Evolutionary conservation across 768 basidiomycete species (phyloP).

Genomic region (Amanita fuliginea): DNA sequence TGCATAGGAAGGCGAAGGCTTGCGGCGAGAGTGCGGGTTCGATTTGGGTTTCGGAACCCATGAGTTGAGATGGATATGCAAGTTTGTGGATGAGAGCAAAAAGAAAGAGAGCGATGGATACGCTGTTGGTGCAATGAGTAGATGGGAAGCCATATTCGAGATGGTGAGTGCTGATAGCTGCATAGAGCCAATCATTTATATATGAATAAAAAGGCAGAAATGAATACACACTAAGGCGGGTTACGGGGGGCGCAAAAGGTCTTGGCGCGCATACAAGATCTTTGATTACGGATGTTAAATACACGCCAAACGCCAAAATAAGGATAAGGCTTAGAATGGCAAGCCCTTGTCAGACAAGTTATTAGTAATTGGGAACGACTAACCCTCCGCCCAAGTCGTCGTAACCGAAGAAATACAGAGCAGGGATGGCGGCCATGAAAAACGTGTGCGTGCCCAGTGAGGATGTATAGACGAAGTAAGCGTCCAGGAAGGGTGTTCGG

Average conservation of each 20-base stretch:
- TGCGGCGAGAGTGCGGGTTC: conserved; percentile 31
- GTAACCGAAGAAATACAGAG: conserved; percentile 84
- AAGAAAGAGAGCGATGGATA: conserved; percentile 82
- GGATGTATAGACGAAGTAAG: conserved; percentile 77
- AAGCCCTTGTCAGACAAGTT: neutral
- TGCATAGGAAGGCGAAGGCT: conserved; percentile 30
- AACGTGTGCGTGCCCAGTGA: conserved; percentile 81
- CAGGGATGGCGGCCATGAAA: conserved; percentile 84
- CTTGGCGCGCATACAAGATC: conserved; percentile 86
- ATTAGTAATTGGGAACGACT: conserved; percentile 14
- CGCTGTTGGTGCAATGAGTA: conserved; percentile 86
- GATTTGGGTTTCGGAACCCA: conserved; percentile 9
- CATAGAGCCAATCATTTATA: neutral
- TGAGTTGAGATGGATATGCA: conserved; percentile 19
- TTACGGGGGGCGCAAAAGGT: conserved; percentile 84
- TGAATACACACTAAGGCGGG: conserved; percentile 63
- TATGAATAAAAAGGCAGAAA: neutral
- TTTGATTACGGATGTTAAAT: conserved; percentile 79
- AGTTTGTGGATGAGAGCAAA: conserved; percentile 48
- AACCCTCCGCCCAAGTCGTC: conserved; percentile 64
- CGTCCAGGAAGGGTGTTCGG: conserved; percentile 58
- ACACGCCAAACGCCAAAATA: conserved; percentile 72
- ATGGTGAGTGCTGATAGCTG: conserved; percentile 72
- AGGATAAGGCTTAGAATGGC: conserved; percentile 12
- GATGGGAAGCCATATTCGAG: conserved; percentile 95